Percentiles rank a stretch among this genome's conserved stretches.
phyloP scores from a whole-genome alignment of 331 rosid genomes.

The Prunus yedoensis region DNA sequence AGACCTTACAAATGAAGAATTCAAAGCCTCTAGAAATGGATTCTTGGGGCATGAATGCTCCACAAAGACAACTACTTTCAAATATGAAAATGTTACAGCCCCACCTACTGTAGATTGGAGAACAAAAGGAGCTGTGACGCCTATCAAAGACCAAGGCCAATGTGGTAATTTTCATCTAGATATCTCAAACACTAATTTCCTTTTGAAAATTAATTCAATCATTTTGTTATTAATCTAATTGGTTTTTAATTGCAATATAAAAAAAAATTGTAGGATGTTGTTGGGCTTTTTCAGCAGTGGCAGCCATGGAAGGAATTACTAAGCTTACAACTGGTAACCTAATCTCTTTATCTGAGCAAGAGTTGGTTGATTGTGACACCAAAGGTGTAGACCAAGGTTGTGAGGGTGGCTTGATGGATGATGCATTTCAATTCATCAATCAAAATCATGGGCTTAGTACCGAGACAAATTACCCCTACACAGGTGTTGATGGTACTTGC shows the following conservation, averaged over 20 bases:
- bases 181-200: not conserved
- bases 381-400: constrained; percentile 51
- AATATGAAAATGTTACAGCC: constrained; percentile 32
- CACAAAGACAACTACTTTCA: constrained; percentile 32
- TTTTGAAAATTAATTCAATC: not conserved
- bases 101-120: constrained; percentile 52
- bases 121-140: constrained; percentile 56
- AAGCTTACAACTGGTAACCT: constrained; percentile 32
- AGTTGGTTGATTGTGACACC: constrained; percentile 53
- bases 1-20: constrained; percentile 12
- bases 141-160: constrained; percentile 49
- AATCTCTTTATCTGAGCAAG: constrained; percentile 53
- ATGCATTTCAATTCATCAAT: constrained; percentile 46
- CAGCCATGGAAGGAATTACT: constrained; percentile 54
- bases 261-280: constrained; percentile 37
- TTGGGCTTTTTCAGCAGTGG: constrained; percentile 67
- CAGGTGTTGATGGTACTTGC: constrained; percentile 42
- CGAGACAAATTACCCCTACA: constrained; percentile 39
- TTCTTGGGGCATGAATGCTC: constrained; percentile 24
- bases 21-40: constrained; percentile 1
- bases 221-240: not conserved
- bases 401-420: constrained; percentile 49
- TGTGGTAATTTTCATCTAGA: constrained; percentile 33
- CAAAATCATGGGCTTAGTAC: constrained; percentile 37
- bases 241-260: not conserved